phyloP scores from a whole-genome alignment of 1,139 yeast genomes.

The Yamadazyma spencermartinsiae region DNA sequence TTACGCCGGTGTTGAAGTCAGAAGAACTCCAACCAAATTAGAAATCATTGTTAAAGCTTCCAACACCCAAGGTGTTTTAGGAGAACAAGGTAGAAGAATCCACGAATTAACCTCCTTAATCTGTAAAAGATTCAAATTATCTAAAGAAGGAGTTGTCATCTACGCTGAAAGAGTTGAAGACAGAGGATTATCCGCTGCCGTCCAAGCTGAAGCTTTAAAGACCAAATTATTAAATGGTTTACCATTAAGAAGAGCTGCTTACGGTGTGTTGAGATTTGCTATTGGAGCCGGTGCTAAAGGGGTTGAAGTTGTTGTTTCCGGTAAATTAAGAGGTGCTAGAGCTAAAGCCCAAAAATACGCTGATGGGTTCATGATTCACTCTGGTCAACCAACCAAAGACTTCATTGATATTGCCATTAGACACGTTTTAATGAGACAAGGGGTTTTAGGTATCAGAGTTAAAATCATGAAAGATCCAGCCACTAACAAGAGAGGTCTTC shows the following conservation, averaged over 20 bases:
- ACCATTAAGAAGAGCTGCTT: slow-evolving; percentile 99
- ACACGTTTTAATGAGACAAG: slow-evolving; percentile 99
- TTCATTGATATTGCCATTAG: slow-evolving; percentile 99
- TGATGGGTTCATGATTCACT: slow-evolving; percentile 99
- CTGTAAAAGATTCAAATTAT: slow-evolving; percentile 98
- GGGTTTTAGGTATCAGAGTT: slow-evolving; percentile 99
- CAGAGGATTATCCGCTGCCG: slow-evolving; percentile 99
- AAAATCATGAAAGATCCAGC: slow-evolving; percentile 99
- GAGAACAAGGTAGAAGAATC: slow-evolving; percentile 99
- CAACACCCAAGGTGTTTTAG: slow-evolving; percentile 97
- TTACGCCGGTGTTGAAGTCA: slow-evolving; percentile 99
- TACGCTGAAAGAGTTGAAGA: slow-evolving; percentile 99
- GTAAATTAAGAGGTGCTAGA: slow-evolving; percentile 99
- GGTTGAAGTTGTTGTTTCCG: slow-evolving; percentile 99
- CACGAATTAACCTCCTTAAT: slow-evolving; percentile 97
- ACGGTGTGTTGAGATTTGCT: slow-evolving; percentile 99
- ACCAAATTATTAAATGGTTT: slow-evolving; percentile 98
- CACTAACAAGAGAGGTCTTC: slow-evolving; percentile 75
- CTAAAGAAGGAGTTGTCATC: slow-evolving; percentile 91
- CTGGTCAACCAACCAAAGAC: slow-evolving; percentile 99
- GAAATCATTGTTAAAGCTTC: slow-evolving; percentile 99
- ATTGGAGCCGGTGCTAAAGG: slow-evolving; percentile 99
- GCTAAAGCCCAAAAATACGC: slow-evolving; percentile 99
- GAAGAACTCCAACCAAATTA: slow-evolving; percentile 97
- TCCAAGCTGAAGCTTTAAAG: slow-evolving; percentile 99